Evolutionary conservation across 2,329 filamentous ascomycete genomes (phyloP), one percentile per base, ranked within the genome.

Genomic region (Septoria linicola): DNA sequence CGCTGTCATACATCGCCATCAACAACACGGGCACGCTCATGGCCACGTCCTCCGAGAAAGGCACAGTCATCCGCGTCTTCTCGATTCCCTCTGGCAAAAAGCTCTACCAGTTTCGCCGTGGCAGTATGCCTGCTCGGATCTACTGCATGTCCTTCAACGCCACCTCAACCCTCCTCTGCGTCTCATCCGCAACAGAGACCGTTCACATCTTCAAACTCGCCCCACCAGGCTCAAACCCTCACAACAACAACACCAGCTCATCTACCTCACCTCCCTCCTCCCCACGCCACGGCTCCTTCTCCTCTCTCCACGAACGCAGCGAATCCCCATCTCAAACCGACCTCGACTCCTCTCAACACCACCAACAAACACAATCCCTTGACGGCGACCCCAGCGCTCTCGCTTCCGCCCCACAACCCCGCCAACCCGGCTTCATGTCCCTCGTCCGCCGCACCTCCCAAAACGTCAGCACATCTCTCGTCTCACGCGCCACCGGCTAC

Each of bases 71-170:
- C 58, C 85, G 93, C 13, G 90, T 99, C 45, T 99, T 99, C 71
- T 89, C 89, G 1, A 83, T 99, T 1, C 93, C 93, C 2, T 83
- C 85, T 58, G 93, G 89, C 8, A 85, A 92, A 65, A 99, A 97
- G 70, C 79, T 99, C 14, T 97, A 91, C 70, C 92, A 99, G 68
- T 99, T 99, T 73, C 83, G 93, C 53, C 84, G 93, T 58, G 93
- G 93, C 36, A 96, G 92, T 2, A 96, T 96, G 71, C 93, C 93
- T 0, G 91, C 91, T 1, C 87, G 89, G 34, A 99, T 99, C 62
- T 96, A 91, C 73, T 95, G 90, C 80, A 96, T 99, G 90, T 95
- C 91, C 1, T 99, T 99, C 74, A 99, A 99, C 70, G 84, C 90
- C 42, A 90, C 88, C 53, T 95, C 91, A 2, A 96, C 91, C 1